These are phyloP conservation scores for Epichloe scottii DNA, from an alignment of 2,329 filamentous ascomycete genomes.

Conservation along the genomic window DNA sequence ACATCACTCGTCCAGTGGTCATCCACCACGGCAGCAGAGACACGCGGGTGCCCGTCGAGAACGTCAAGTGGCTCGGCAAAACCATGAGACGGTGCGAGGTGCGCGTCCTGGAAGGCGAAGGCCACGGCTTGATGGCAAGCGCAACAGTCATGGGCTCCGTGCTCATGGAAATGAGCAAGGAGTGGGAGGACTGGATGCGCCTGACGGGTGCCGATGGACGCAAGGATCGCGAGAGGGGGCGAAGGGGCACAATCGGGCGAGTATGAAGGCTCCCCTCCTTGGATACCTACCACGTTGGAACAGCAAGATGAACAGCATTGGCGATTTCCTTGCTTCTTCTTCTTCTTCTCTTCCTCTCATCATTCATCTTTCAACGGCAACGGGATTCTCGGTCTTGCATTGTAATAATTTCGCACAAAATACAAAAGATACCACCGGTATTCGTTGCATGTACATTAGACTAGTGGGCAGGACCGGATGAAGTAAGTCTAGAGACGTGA, in stretches of 20 bases:
- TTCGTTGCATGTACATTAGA: too few relatives aligned
- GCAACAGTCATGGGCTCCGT: conserved; percentile 86
- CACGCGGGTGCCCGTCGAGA: conserved; percentile 84
- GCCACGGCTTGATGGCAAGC: conserved; percentile 91
- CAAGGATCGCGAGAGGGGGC: conserved; percentile 21
- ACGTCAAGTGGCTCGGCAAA: conserved; percentile 87
- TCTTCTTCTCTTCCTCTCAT: neutral
- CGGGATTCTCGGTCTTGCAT: neutral
- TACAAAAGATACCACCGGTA: too few relatives aligned
- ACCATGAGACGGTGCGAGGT: conserved; percentile 92
- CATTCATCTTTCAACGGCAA: neutral
- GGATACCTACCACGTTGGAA: too few relatives aligned
- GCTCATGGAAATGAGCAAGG: conserved; percentile 84
- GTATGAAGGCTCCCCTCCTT: neutral
- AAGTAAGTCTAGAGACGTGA: too few relatives aligned
- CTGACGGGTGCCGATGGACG: conserved; percentile 34
- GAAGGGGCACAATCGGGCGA: conserved; percentile 14
- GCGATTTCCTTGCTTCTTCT: neutral
- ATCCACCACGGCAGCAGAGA: conserved; percentile 92
- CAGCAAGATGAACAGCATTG: neutral
- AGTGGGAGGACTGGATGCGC: conserved; percentile 82
- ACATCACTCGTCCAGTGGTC: conserved; percentile 81
- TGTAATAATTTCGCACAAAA: too few relatives aligned
- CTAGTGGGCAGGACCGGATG: too few relatives aligned
- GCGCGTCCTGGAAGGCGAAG: conserved; percentile 77